Conservation (phyloP, 371 early-diverging fungal genomes). For the Fennellomyces sp. region DNA sequence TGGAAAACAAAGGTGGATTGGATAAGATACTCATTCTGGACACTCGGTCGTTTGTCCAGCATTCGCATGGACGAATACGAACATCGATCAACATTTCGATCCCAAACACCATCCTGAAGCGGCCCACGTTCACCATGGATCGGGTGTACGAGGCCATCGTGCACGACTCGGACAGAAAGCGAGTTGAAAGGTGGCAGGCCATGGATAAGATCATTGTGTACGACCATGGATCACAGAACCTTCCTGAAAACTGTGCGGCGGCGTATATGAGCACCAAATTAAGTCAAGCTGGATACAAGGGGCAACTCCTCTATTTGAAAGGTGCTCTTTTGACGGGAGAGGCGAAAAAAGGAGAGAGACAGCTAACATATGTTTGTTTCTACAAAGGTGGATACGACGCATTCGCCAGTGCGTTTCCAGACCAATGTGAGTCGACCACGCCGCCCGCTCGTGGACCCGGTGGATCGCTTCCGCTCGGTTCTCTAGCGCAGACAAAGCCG, state of each 20-base stretch:
- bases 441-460: no score
- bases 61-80: slow-evolving; percentile 45
- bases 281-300: slow-evolving; percentile 32
- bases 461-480: no score
- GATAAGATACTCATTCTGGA: slow-evolving; percentile 51
- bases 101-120: slow-evolving; percentile 60
- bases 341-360: not conserved
- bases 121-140: slow-evolving; percentile 61
- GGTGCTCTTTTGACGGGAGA: slow-evolving; percentile 29
- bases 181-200: slow-evolving; percentile 45
- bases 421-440: not conserved
- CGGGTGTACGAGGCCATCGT: slow-evolving; percentile 60
- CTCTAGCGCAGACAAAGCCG: no score
- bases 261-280: slow-evolving; percentile 45
- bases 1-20: slow-evolving; percentile 49
- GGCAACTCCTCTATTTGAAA: slow-evolving; percentile 51
- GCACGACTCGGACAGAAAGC: slow-evolving; percentile 39
- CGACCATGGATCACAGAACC: slow-evolving; percentile 47
- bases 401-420: not conserved
- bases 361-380: not conserved
- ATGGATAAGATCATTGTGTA: slow-evolving; percentile 57
- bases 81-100: slow-evolving; percentile 57
- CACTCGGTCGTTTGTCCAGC: slow-evolving; percentile 58
- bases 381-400: not conserved
- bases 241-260: slow-evolving; percentile 47